Conservation (phyloP, 164 flowering plant species). For the Nymphaea colorata region DNA sequence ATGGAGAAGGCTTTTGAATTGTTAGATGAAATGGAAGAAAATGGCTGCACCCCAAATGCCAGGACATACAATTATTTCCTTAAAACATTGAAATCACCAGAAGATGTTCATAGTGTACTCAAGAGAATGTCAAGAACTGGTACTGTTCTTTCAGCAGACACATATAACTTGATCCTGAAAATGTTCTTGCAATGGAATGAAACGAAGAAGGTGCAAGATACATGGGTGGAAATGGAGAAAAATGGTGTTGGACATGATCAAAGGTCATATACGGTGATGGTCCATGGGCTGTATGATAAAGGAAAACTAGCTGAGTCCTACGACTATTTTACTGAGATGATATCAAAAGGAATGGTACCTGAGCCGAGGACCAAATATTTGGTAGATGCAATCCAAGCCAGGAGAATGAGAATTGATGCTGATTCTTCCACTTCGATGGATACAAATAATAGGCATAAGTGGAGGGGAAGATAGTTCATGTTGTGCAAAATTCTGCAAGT, state of each 20-base stretch:
- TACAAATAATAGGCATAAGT: not conserved
- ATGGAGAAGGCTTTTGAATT: conserved; percentile 66
- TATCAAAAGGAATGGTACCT: conserved; percentile 57
- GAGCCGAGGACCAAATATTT: conserved; percentile 65
- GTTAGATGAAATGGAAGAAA: conserved; percentile 65
- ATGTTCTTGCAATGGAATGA: conserved; percentile 48
- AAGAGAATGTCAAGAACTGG: conserved; percentile 56
- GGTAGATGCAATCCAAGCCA: conserved; percentile 35
- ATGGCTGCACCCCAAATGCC: conserved; percentile 46
- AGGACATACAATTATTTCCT: conserved; percentile 57
- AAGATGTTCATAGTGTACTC: conserved; percentile 42
- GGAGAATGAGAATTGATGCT: not conserved
- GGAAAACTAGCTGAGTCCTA: conserved; percentile 46
- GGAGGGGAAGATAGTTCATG: not conserved
- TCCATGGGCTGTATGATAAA: conserved; percentile 50
- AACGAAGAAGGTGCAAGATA: conserved; percentile 25
- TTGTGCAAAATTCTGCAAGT: not conserved
- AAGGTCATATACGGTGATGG: conserved; percentile 69
- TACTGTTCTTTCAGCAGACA: conserved; percentile 37
- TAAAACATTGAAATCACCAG: conserved; percentile 34
- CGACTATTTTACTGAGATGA: conserved; percentile 51
- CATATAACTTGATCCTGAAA: conserved; percentile 56
- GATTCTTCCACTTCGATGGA: not conserved
- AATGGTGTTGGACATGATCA: conserved; percentile 69
- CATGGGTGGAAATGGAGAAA: conserved; percentile 75